phyloP scores from a whole-genome alignment of 2,329 filamentous ascomycete species.

The Talaromyces sp. region DNA sequence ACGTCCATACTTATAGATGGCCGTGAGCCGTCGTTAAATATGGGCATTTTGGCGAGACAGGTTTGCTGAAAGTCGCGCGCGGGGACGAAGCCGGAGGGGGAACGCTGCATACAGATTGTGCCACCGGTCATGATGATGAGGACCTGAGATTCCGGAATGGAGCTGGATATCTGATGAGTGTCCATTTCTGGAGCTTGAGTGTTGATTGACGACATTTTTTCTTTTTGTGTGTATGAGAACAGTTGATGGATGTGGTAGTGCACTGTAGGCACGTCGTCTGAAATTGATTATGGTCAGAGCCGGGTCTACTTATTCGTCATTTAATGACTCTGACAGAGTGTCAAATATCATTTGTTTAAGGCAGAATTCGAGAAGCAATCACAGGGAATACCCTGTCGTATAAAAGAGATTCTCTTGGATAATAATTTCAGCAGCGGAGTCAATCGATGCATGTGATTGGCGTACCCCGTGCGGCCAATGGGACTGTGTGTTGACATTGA shows the following conservation, averaged over 20 bases:
- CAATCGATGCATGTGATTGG: constrained; percentile 5
- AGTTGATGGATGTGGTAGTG: neutral
- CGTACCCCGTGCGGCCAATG: neutral
- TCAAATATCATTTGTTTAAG: neutral
- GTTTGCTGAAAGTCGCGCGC: constrained; percentile 75
- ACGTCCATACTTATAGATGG: constrained; percentile 50
- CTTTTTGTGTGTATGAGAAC: neutral
- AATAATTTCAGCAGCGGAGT: constrained; percentile 8
- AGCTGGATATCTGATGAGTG: constrained; percentile 16
- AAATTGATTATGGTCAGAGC: neutral
- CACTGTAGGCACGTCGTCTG: neutral
- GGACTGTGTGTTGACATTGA: neutral
- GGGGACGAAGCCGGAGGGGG: constrained; percentile 74
- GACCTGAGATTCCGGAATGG: constrained; percentile 70
- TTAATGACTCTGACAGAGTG: neutral
- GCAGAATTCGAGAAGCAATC: neutral
- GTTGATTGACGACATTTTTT: neutral
- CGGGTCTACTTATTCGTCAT: neutral
- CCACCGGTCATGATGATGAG: constrained; percentile 84
- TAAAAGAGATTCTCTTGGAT: neutral
- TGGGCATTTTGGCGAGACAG: constrained; percentile 75
- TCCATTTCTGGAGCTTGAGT: constrained; percentile 6
- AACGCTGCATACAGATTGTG: constrained; percentile 84
- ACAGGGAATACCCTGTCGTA: neutral
- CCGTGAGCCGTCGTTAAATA: constrained; percentile 75